Conservation (phyloP, 495 filamentous ascomycete species). For the Trichoderma reesei region DNA sequence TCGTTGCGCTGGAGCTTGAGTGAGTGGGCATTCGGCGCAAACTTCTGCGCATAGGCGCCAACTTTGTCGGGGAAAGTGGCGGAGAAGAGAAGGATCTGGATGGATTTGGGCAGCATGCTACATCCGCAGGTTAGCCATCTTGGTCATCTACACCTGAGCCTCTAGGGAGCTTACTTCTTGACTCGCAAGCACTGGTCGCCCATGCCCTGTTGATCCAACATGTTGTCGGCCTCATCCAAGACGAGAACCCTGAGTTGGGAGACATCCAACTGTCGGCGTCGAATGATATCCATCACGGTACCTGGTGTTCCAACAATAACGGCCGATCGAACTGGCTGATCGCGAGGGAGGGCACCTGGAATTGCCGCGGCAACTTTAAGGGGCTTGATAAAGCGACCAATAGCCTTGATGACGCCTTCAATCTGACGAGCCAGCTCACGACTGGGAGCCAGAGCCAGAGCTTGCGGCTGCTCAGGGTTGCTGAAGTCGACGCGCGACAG, state of each 20-base stretch:
- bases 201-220: slow-evolving; percentile 86
- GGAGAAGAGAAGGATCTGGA: slow-evolving; percentile 89
- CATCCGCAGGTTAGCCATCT: slow-evolving; percentile 16
- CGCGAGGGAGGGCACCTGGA: slow-evolving; percentile 57
- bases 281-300: slow-evolving; percentile 79
- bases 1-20: slow-evolving; percentile 84
- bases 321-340: slow-evolving; percentile 52
- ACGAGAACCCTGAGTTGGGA: slow-evolving; percentile 65
- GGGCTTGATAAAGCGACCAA: slow-evolving; percentile 71
- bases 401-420: slow-evolving; percentile 63
- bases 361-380: slow-evolving; percentile 69
- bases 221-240: slow-evolving; percentile 91
- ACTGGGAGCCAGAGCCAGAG: slow-evolving; percentile 81
- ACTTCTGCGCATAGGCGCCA: slow-evolving; percentile 63
- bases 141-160: too few species aligned
- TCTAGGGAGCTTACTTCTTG: slow-evolving; percentile 51
- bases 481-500: slow-evolving; percentile 70
- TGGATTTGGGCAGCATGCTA: slow-evolving; percentile 56
- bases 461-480: slow-evolving; percentile 63
- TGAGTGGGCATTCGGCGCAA: slow-evolving; percentile 76
- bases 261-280: slow-evolving; percentile 55
- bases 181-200: slow-evolving; percentile 91
- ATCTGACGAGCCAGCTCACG: slow-evolving; percentile 95
- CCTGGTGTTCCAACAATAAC: slow-evolving; percentile 92
- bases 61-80: slow-evolving; percentile 90